A percentile compares a stretch with the other conserved stretches of the same genome.
Evolutionary conservation across 2,329 filamentous ascomycete species (phyloP).

Genomic region (Arthrobotrys pseudoclavata): DNA sequence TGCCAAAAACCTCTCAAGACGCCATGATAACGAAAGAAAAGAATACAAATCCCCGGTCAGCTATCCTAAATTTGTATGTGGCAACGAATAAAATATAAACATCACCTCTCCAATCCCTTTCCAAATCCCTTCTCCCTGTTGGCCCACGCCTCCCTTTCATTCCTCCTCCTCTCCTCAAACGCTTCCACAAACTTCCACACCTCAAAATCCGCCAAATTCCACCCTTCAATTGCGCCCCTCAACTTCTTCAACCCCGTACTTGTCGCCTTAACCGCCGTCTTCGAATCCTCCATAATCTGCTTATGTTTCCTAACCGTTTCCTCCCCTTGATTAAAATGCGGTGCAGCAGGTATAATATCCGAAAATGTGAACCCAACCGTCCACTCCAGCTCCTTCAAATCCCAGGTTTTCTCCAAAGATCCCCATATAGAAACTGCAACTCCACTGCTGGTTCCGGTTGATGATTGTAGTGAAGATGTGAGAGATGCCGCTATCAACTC

Average conservation of each 20-base stretch:
- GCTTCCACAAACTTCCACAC: slow-evolving; percentile 63
- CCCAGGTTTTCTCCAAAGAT: slow-evolving; percentile 74
- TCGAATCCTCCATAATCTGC: slow-evolving; percentile 71
- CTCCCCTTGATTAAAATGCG: slow-evolving; percentile 67
- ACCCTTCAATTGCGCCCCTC: slow-evolving; percentile 61
- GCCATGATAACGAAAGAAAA: too few species aligned
- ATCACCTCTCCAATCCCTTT: slow-evolving; percentile 60
- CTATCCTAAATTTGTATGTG: neutral
- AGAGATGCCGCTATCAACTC: slow-evolving; percentile 75
- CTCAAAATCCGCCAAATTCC: slow-evolving; percentile 62
- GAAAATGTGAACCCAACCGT: slow-evolving; percentile 88
- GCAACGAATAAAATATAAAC: neutral
- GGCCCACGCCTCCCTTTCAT: slow-evolving; percentile 66
- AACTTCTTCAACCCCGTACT: slow-evolving; percentile 63
- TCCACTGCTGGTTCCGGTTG: neutral
- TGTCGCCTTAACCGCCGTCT: slow-evolving; percentile 66
- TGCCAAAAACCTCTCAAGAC: too few species aligned
- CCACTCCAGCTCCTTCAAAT: slow-evolving; percentile 82
- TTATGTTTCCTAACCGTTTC: slow-evolving; percentile 73
- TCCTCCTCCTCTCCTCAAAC: slow-evolving; percentile 57
- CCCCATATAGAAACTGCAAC: slow-evolving; percentile 78
- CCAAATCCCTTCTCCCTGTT: slow-evolving; percentile 70
- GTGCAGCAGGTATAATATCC: slow-evolving; percentile 68
- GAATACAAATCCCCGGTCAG: too few species aligned
- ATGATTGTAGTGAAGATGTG: slow-evolving; percentile 3